These are phyloP conservation scores for Leishmania mexicana DNA, from an alignment of 208 protist genomes.

Conservation along the genomic window DNA sequence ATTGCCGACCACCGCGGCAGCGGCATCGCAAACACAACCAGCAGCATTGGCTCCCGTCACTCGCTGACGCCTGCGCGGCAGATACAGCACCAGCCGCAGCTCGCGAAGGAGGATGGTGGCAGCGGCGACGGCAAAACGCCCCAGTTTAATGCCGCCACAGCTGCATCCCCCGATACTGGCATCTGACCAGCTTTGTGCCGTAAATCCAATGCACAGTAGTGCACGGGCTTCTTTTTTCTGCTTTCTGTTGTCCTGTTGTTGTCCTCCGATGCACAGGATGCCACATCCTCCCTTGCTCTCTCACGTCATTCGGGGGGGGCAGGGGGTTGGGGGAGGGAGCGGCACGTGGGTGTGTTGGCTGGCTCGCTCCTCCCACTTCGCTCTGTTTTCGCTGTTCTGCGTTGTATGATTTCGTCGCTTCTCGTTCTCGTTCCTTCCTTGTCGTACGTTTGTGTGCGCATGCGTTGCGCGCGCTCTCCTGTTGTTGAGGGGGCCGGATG, in stretches of 20 bases:
- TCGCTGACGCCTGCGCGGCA: neutral
- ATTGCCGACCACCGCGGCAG: neutral
- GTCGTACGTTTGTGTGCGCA: neutral
- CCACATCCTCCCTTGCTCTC: neutral
- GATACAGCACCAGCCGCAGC: neutral
- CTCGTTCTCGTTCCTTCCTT: neutral
- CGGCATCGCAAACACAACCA: neutral
- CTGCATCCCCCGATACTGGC: conserved; percentile 1
- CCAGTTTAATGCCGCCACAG: neutral
- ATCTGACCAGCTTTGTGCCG: neutral
- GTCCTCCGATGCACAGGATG: neutral
- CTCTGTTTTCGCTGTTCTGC: neutral
- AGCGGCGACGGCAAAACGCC: neutral
- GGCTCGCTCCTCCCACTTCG: neutral
- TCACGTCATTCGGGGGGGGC: neutral
- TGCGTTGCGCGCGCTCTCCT: neutral
- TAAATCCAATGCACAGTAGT: neutral
- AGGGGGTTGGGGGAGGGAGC: no score
- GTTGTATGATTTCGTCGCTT: neutral
- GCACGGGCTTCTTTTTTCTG: neutral
- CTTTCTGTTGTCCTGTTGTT: neutral
- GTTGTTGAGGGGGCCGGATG: neutral
- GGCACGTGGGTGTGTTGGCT: neutral
- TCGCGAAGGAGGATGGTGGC: neutral
- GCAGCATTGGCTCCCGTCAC: neutral